A percentile compares a stretch with the other conserved stretches of the same genome.
These are phyloP conservation scores for Alternaria consortialis DNA, from an alignment of 2,329 filamentous ascomycete species.

Conservation along the genomic window DNA sequence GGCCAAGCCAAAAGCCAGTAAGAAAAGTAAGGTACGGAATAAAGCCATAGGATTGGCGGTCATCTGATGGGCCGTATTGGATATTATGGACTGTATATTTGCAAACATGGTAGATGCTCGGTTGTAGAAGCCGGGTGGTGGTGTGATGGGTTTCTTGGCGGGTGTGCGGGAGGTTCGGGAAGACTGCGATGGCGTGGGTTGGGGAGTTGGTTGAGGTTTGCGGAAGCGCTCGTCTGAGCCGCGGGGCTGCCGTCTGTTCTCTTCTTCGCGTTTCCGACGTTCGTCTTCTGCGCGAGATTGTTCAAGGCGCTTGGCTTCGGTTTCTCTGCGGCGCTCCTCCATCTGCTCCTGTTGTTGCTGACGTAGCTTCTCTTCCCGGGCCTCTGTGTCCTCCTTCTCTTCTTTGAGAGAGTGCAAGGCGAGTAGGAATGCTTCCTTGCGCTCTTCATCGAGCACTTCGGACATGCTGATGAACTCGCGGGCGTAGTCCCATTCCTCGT, in stretches of 20 bases:
- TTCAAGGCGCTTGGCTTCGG: constrained; percentile 46
- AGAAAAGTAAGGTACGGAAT: constrained; percentile 75
- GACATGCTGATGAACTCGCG: constrained; percentile 87
- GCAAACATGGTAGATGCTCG: constrained; percentile 57
- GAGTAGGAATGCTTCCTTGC: constrained; percentile 85
- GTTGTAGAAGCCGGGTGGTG: constrained; percentile 51
- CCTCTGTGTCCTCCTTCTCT: constrained; percentile 78
- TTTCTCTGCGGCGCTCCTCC: constrained; percentile 58
- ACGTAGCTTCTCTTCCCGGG: constrained; percentile 69
- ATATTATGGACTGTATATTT: constrained; percentile 59
- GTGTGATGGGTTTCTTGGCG: constrained; percentile 43
- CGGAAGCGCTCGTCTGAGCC: constrained; percentile 44
- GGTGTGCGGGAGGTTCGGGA: constrained; percentile 39
- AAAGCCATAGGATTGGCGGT: constrained; percentile 64
- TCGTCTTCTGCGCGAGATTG: constrained; percentile 57
- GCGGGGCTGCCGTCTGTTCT: constrained; percentile 46
- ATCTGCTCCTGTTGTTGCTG: constrained; percentile 67
- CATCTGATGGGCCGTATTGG: constrained; percentile 61
- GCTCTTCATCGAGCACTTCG: constrained; percentile 89
- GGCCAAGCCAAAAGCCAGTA: constrained; percentile 79
- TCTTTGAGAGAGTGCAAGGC: constrained; percentile 85
- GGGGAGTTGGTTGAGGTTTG: constrained; percentile 29
- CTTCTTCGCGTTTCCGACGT: constrained; percentile 49
- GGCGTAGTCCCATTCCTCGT: constrained; percentile 96
- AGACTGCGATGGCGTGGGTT: constrained; percentile 39